Evolutionary conservation across 1,284 basidiomycete genomes (phyloP), one percentile per base, ranked within the genome.

Genomic region (Tilletia setariae): DNA sequence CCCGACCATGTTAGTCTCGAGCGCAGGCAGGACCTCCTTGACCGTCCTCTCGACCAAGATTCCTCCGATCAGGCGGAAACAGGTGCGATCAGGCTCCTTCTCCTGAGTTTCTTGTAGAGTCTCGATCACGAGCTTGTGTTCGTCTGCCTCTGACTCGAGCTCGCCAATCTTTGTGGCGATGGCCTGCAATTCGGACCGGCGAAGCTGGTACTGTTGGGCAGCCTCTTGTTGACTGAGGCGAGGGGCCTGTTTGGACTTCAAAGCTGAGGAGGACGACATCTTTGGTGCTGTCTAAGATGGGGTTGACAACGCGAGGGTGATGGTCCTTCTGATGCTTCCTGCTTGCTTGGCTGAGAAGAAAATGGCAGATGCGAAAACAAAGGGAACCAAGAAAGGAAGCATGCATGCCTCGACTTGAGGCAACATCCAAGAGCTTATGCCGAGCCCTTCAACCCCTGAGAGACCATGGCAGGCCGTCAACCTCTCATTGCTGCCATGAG

Each of bases 1-100:
- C 49, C 79, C 78, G 44, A 75, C 72, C 25, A 77, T 68, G 53
- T 78, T 82, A 30, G 74, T 74, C 68, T 82, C 74, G 11, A 82
- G 72, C 16, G 91, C 89, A 49, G 95, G 95, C 42, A 93, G 89
- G 42, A 98, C 93, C 77, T 98, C 96, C 81, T 91, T 90, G 59
- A 98, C 96, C 0, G 93, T 98, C 62, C 94, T 88, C 83, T 98
- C 94, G 30, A 98, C 94, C 9, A 99, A 87, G 1, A 97, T 90
- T 35, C 95, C 96, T 13, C 96, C 96, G 71, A 99, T 91, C 74
- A 98, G 86, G 63, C 96, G 89, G 85, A 98, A 99, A 84, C 96
- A 98, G 84, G 93, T 94, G 70, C 96, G 89, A 79, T 89, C 87
- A 28, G 95, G 93, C 70, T 95, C 92, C 69, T 87, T 87, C 66